Base-by-base conservation (phyloP, 345 rosid genomes). In the Isatis tinctoria region DNA sequence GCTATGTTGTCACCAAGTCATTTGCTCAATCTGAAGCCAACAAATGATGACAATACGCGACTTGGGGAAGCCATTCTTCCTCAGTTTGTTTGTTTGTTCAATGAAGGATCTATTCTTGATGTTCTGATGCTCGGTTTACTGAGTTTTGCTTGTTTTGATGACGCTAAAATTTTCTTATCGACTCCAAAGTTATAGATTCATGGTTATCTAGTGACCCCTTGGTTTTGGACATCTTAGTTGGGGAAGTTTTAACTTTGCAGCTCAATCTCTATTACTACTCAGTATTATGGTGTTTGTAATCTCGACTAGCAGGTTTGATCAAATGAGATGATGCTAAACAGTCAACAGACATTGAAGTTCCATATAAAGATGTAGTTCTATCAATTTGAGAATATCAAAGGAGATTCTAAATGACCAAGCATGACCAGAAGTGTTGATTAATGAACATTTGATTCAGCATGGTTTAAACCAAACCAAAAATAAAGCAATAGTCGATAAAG, bases 1-100 rank as follows among this genome's bases (percentile, higher is more conserved):
- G 98, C 84, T 86, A 84, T 62, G 91, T 87, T 74, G 77, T 95
- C 73, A 83, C 86, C 17, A 95, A 89, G 86, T 74, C 82, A 52
- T 65, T 87, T 36, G n/a, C 82, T 44, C 84, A 78, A 40, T 73
- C 87, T 53, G 83, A 85, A 68, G 69, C 74, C n/a, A 84, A 82
- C 80, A 90, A 90, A 58, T 92, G 76, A 83, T 44, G 47, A 36
- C 8, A 51, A 37, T 48, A 43, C 18, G 1, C 16, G 11, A 58
- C 35, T 48, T 41, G 48, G 68, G 76, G 60, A 77, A 71, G 68
- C 62, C 67, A 70, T 70, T 70, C 80, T 27, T 76, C 66, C 59
- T 52, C 65, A 10, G 43, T 30, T 67, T 72, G 26, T 13, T 67
- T 72, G 26, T 13, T 74, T 58, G 24, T 58, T 67, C 67, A 59